phyloP scores from a whole-genome alignment of 2,329 filamentous ascomycete genomes.

The Sordariomycetes sp. region DNA sequence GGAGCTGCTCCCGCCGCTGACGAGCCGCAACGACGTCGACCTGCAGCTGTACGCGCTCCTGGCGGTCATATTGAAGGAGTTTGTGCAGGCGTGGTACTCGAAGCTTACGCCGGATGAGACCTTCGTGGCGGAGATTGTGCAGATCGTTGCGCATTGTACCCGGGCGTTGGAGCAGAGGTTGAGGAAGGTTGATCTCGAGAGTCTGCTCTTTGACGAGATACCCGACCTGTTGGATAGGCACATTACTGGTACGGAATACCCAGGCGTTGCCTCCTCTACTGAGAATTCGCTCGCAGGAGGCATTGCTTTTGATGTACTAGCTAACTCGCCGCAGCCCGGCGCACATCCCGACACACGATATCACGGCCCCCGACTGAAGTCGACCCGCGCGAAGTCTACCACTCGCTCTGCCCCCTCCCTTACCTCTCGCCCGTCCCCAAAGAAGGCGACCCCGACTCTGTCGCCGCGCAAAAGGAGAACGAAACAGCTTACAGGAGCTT shows the following conservation, averaged over 20 bases:
- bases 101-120: constrained; percentile 84
- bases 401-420: constrained; percentile 70
- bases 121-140: constrained; percentile 78
- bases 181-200: constrained; percentile 69
- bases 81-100: constrained; percentile 84
- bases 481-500: constrained; percentile 79
- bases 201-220: constrained; percentile 74
- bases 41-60: constrained; percentile 80
- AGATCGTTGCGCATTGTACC: constrained; percentile 86
- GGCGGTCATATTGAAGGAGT: constrained; percentile 79
- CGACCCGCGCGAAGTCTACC: constrained; percentile 60
- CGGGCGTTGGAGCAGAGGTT: constrained; percentile 77
- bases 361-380: constrained; percentile 45
- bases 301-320: background rate
- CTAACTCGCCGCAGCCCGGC: constrained; percentile 46
- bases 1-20: constrained; percentile 77
- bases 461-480: constrained; percentile 54
- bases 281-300: background rate
- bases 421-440: constrained; percentile 66
- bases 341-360: constrained; percentile 47
- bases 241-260: constrained; percentile 41
- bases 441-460: constrained; percentile 31
- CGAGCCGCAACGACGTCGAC: constrained; percentile 88
- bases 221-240: constrained; percentile 72
- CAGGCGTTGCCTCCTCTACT: background rate